Conservation (phyloP, 495 filamentous ascomycete species). For the Trichoderma virens region DNA sequence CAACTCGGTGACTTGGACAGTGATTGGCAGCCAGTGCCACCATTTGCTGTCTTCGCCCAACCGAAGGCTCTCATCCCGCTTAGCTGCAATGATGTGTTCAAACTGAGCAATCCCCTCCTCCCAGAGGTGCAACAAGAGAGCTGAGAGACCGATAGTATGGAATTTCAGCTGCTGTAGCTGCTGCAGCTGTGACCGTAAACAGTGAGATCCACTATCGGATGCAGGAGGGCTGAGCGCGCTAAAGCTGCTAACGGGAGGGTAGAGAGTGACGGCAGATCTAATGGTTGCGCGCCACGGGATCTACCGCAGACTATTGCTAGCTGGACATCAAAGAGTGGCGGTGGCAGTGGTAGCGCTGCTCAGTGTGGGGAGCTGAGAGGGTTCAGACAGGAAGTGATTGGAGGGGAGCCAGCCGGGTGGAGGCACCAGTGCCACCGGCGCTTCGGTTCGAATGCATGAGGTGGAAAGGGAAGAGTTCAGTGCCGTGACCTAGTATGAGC, state of each 20-base stretch:
- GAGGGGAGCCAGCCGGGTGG: not conserved
- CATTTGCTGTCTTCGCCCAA: not conserved
- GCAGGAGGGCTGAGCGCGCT: too few relatives aligned
- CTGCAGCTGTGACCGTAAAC: not conserved
- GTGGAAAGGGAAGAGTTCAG: not conserved
- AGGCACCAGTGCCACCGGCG: not conserved
- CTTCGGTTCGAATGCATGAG: not conserved
- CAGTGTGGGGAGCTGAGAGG: not conserved
- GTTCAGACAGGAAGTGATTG: not conserved
- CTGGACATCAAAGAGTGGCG: too few relatives aligned
- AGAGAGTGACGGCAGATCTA: too few relatives aligned
- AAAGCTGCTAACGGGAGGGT: too few relatives aligned
- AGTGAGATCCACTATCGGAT: too few relatives aligned
- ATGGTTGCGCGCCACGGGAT: too few relatives aligned
- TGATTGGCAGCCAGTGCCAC: not conserved
- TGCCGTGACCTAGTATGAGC: not conserved
- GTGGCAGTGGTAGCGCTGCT: too few relatives aligned
- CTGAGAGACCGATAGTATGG: not conserved
- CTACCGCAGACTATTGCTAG: too few relatives aligned
- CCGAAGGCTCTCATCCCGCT: not conserved
- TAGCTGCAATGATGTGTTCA: not conserved
- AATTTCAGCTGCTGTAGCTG: not conserved
- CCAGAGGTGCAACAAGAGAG: not conserved
- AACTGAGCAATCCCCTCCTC: not conserved
- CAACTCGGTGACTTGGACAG: too few relatives aligned